phyloP scores from a whole-genome alignment of 306 rosid genomes.

The Prunus mira region DNA sequence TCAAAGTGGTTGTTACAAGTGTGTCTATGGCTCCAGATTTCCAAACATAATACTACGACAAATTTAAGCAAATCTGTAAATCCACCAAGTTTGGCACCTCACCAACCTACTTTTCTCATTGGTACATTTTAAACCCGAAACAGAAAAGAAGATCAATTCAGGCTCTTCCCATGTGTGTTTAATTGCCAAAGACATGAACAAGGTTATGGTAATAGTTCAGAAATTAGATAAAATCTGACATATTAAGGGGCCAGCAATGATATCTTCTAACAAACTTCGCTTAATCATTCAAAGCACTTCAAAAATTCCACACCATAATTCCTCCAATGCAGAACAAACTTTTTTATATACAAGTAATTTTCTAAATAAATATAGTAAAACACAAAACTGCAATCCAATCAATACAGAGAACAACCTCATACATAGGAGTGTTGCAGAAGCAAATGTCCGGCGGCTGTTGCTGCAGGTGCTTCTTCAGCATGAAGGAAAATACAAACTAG shows the following conservation, averaged over 20 bases:
- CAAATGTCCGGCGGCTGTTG: conserved; percentile 1
- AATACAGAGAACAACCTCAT: conserved; percentile 7
- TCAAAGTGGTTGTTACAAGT: neutral
- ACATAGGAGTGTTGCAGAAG: neutral
- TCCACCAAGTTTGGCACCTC: no score
- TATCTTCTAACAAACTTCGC: conserved; percentile 11
- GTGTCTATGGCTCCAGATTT: no score
- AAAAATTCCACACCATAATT: conserved; percentile 21
- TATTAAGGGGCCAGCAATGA: neutral
- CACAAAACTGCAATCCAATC: conserved; percentile 19
- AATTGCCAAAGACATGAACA: no score
- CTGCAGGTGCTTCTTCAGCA: conserved; percentile 5
- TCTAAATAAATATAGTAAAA: neutral
- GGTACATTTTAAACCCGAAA: no score
- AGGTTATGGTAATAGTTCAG: neutral
- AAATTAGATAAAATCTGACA: neutral
- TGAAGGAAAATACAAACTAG: conserved; percentile 9
- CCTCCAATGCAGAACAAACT: neutral
- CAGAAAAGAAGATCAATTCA: no score
- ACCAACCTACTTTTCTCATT: no score
- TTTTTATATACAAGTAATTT: conserved; percentile 22
- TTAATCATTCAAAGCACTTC: conserved; percentile 18
- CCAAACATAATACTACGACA: neutral
- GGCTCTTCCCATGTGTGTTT: no score
- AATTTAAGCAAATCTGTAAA: neutral